Conservation (phyloP, 2,329 filamentous ascomycete genomes). For the Lasiodiplodia hormozganensis region DNA sequence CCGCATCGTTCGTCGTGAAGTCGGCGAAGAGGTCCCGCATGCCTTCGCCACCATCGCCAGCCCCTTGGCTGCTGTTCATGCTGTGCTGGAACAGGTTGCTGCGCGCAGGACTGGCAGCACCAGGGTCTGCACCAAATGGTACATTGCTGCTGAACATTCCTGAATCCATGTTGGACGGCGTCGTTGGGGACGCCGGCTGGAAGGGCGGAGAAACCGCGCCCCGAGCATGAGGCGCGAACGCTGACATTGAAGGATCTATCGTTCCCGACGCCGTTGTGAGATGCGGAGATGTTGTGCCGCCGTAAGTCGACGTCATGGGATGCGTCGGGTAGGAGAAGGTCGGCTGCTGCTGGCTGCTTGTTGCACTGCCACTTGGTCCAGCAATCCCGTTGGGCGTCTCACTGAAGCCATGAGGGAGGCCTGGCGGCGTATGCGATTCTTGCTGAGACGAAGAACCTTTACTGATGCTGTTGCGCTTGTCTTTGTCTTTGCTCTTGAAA, state of each 20-base stretch:
- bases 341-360: slow-evolving; percentile 7
- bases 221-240: slow-evolving; percentile 20
- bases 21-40: slow-evolving; percentile 29
- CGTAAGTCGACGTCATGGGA: slow-evolving; percentile 5
- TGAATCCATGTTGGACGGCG: slow-evolving; percentile 39
- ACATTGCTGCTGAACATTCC: slow-evolving; percentile 44
- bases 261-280: slow-evolving; percentile 5
- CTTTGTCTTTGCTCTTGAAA: slow-evolving; percentile 36
- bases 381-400: slow-evolving; percentile 15
- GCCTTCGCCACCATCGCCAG: slow-evolving; percentile 6
- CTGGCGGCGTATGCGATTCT: slow-evolving; percentile 47
- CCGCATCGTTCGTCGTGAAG: slow-evolving; percentile 28
- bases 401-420: slow-evolving; percentile 39
- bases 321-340: slow-evolving; percentile 23
- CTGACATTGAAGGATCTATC: slow-evolving; percentile 22
- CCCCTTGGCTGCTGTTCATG: slow-evolving; percentile 39
- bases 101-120: slow-evolving; percentile 44
- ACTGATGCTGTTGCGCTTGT: slow-evolving; percentile 37
- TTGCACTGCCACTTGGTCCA: slow-evolving; percentile 2
- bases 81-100: slow-evolving; percentile 46
- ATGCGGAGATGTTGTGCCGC: slow-evolving; percentile 14
- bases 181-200: slow-evolving; percentile 19
- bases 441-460: slow-evolving; percentile 35
- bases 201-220: slow-evolving; percentile 21
- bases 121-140: slow-evolving; percentile 29